Conservation (phyloP, 768 basidiomycete genomes). For the Tricholoma saponaceum region DNA sequence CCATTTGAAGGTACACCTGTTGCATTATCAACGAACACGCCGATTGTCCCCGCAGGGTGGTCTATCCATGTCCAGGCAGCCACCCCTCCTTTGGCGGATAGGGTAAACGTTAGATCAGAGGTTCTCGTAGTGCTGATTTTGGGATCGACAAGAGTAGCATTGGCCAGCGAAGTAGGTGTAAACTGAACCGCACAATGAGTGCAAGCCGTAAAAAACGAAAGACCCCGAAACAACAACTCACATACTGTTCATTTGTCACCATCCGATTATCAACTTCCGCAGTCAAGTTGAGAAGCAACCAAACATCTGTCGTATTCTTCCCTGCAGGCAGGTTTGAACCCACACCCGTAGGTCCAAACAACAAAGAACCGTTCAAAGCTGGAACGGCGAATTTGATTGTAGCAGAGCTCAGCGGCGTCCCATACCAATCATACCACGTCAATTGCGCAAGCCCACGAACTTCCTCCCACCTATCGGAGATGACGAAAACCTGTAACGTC, state of each 20-base stretch:
- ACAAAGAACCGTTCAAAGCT: slow-evolving; percentile 44
- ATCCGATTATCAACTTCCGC: slow-evolving; percentile 35
- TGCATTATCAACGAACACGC: slow-evolving; percentile 42
- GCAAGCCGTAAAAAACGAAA: neutral
- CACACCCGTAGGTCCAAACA: slow-evolving; percentile 38
- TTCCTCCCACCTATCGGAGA: slow-evolving; percentile 47
- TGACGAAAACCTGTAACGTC: slow-evolving; percentile 44
- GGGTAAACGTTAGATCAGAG: slow-evolving; percentile 39
- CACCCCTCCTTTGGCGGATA: slow-evolving; percentile 51
- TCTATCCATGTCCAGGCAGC: slow-evolving; percentile 59
- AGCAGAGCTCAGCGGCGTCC: slow-evolving; percentile 33
- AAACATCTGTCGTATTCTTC: slow-evolving; percentile 38
- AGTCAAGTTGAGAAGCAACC: slow-evolving; percentile 48
- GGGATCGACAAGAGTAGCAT: slow-evolving; percentile 46
- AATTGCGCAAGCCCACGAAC: slow-evolving; percentile 44
- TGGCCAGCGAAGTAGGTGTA: slow-evolving; percentile 45
- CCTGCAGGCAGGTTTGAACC: slow-evolving; percentile 42
- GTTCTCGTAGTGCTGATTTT: slow-evolving; percentile 32
- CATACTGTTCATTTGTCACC: slow-evolving; percentile 50
- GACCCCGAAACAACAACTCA: slow-evolving; percentile 23
- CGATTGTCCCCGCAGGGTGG: slow-evolving; percentile 53
- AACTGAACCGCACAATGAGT: slow-evolving; percentile 31
- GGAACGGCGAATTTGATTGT: slow-evolving; percentile 39
- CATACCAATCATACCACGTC: slow-evolving; percentile 58
- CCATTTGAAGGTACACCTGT: slow-evolving; percentile 44